Evolutionary conservation across 2,329 filamentous ascomycete genomes (phyloP).

Genomic region (Dothideomycetes sp.): DNA sequence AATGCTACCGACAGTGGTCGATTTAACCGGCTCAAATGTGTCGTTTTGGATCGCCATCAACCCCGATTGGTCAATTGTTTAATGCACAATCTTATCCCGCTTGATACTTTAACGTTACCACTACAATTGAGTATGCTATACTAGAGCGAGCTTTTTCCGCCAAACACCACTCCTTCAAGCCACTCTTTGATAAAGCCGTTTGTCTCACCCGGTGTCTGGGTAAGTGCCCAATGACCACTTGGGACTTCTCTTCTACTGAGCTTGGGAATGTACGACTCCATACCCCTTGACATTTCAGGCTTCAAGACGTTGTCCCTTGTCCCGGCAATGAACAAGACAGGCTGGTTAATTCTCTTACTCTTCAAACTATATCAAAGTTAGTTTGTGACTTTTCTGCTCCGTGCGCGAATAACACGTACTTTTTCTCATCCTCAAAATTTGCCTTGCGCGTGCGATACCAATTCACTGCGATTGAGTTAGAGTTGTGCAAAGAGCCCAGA

Average conservation of each 20-base stretch:
- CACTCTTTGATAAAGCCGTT: slow-evolving; percentile 61
- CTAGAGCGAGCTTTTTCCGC: slow-evolving; percentile 40
- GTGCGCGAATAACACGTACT: slow-evolving; percentile 17
- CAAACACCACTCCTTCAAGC: slow-evolving; percentile 46
- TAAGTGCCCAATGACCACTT: slow-evolving; percentile 72
- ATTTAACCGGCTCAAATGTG: no score
- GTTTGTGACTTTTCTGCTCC: no score
- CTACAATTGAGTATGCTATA: no score
- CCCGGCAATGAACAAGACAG: slow-evolving; percentile 65
- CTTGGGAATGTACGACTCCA: slow-evolving; percentile 56
- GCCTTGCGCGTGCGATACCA: slow-evolving; percentile 71
- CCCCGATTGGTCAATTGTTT: no score
- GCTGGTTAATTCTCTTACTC: slow-evolving; percentile 35
- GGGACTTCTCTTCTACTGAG: slow-evolving; percentile 57
- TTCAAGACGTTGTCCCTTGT: slow-evolving; percentile 61
- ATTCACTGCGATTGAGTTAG: slow-evolving; percentile 42
- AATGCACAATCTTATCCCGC: no score
- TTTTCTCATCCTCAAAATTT: slow-evolving; percentile 66
- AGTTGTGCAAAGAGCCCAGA: neutral
- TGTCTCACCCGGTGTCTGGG: slow-evolving; percentile 58
- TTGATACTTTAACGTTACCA: no score
- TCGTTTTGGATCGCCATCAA: no score
- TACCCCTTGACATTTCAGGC: slow-evolving; percentile 57
- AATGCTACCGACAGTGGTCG: no score
- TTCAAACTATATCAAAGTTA: slow-evolving; percentile 14